Evolutionary conservation across 129 eudicot genomes (phyloP), one percentile per base, ranked within the genome.

Genomic region (Tanacetum coccineum): DNA sequence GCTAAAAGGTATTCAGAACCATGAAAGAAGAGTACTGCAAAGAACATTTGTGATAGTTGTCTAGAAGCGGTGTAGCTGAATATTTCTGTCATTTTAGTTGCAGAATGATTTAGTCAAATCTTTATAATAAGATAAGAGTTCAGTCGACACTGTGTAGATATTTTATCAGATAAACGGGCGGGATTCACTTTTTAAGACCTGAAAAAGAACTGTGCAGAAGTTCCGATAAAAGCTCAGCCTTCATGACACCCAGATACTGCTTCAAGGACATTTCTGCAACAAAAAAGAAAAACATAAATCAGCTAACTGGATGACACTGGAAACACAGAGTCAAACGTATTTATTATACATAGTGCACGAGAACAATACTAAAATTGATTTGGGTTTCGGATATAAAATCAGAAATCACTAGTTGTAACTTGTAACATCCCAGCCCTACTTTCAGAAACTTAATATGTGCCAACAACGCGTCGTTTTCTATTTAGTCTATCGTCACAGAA

Each of bases 1-100:
- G 96, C 98, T 63, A 93, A 75, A 64, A 83, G 13, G 74, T 83
- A 93, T 73, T 93, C 98, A 0, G 98, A 88, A 40, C 70, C 71
- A 20, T 93, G 96, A 64, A 93, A 93, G 79, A 93, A 88, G 75
- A 82, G 39, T 32, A 86, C 54, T 42, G 98, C 84, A 62, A 76
- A 62, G 46, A 93, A 68, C 89, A 86, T 74, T 73, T 93, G 89
- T 21, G 63, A 78, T 70, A 88, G 74, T 21, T 86, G 98, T 75
- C 83, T 74, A 83, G 72, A 78, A 28, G 92, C 84, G 3, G 98
- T 80, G 77, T 76, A 50, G 74, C 86, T 74, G 74, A 81, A 79
- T 73, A 84, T 19, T 62, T 88, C 98, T 75, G 82, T 64, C 98
- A 92, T 92, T 70, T 77, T 76, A 36, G 42, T 15, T 30, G 9